Evolutionary conservation across 805 yeast genomes (phyloP).

Genomic region (Zygotorulaspora danielsina): DNA sequence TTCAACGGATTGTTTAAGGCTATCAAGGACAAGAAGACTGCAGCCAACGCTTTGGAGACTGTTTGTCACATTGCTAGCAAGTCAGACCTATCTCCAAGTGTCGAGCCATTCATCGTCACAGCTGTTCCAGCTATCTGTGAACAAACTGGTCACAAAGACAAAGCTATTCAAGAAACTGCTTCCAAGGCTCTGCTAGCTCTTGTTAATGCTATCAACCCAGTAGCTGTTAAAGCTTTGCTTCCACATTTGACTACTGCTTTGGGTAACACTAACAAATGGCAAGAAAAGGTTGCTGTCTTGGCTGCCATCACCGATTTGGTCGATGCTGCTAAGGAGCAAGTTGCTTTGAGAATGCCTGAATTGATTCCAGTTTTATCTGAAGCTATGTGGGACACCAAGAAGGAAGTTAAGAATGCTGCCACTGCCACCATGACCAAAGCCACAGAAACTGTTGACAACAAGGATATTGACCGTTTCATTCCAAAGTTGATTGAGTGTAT

Average conservation of each 20-base stretch:
- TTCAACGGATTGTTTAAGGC: conserved; percentile 72
- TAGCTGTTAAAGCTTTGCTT: conserved; percentile 83
- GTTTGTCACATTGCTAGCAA: conserved; percentile 78
- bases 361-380: conserved; percentile 97
- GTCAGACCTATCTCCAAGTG: conserved; percentile 78
- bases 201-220: conserved; percentile 82
- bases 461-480: conserved; percentile 99
- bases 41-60: conserved; percentile 80
- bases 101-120: conserved; percentile 90
- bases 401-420: conserved; percentile 96
- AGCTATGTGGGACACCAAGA: conserved; percentile 99
- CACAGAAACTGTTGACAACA: conserved; percentile 97
- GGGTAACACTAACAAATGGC: conserved; percentile 84
- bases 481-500: conserved; percentile 96
- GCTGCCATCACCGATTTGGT: conserved; percentile 82
- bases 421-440: conserved; percentile 92
- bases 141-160: conserved; percentile 88
- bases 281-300: conserved; percentile 90
- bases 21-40: conserved; percentile 75
- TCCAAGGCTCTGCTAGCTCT: conserved; percentile 70
- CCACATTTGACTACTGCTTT: conserved; percentile 73
- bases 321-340: conserved; percentile 90
- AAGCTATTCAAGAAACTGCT: conserved; percentile 70
- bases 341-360: conserved; percentile 99
- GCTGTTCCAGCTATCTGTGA: conserved; percentile 65